phyloP scores from a whole-genome alignment of 129 eudicot species.

The Tagetes patula region DNA sequence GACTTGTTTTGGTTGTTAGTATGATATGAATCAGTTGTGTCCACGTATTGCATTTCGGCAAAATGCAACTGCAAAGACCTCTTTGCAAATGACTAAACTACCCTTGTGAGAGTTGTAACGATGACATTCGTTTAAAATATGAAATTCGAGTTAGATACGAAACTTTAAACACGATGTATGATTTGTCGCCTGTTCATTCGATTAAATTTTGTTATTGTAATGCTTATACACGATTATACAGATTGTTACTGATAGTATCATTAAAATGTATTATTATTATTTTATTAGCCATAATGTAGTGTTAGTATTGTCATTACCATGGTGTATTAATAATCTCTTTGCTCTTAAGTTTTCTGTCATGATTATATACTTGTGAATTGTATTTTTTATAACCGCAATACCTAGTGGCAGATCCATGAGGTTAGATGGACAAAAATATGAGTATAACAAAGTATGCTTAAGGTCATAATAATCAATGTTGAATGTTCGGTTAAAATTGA shows the following conservation, averaged over 20 bases:
- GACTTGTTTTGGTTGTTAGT: conserved; percentile 22
- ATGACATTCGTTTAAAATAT: neutral
- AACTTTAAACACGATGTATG: conserved; percentile 23
- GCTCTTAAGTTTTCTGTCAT: neutral
- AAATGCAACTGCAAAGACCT: neutral
- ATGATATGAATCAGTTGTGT: neutral
- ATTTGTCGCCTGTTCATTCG: conserved; percentile 15
- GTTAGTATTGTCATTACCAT: no score
- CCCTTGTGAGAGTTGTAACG: conserved; percentile 1
- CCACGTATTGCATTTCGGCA: neutral
- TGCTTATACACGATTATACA: neutral
- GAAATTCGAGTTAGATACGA: conserved; percentile 15
- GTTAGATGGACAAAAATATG: no score
- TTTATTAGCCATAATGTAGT: neutral
- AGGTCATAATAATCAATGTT: no score
- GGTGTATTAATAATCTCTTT: neutral
- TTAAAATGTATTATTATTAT: neutral
- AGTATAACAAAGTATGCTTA: no score
- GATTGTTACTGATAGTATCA: neutral
- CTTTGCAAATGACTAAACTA: conserved; percentile 8
- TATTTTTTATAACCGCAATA: no score
- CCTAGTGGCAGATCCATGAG: no score
- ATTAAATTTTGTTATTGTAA: conserved; percentile 29
- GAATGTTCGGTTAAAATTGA: no score
- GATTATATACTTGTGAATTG: no score